Conservation (phyloP, 805 yeast genomes). For the Lipomyces orientalis region DNA sequence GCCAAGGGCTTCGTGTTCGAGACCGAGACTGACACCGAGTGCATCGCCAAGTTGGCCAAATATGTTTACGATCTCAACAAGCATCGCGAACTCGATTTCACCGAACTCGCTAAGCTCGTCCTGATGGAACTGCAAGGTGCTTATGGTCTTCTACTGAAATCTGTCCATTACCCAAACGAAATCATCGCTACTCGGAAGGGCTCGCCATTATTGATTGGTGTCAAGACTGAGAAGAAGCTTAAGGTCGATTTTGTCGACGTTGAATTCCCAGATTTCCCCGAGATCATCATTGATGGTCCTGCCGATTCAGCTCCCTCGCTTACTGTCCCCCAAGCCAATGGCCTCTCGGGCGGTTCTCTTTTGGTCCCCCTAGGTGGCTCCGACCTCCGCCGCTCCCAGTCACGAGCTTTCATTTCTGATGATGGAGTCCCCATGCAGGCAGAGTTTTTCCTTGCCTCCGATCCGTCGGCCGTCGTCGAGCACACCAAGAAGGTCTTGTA, state of each 20-base stretch:
- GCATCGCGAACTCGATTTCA: constrained; percentile 69
- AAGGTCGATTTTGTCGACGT: constrained; percentile 98
- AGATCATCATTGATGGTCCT: constrained; percentile 32
- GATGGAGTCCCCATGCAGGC: constrained; percentile 92
- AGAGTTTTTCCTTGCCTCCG: constrained; percentile 94
- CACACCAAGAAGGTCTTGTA: constrained; percentile 96
- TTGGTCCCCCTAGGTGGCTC: constrained; percentile 57
- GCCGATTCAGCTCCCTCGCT: background rate
- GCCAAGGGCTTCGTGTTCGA: constrained; percentile 83
- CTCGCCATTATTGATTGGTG: constrained; percentile 96
- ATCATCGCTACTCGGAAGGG: constrained; percentile 97
- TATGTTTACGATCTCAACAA: constrained; percentile 88
- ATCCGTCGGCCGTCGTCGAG: constrained; percentile 94
- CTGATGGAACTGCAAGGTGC: constrained; percentile 95
- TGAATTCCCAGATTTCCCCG: constrained; percentile 73
- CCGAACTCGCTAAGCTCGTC: constrained; percentile 90
- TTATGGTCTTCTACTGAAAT: constrained; percentile 91
- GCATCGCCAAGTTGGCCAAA: constrained; percentile 93
- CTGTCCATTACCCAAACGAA: constrained; percentile 92
- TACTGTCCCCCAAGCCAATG: constrained; percentile 34
- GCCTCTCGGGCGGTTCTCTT: constrained; percentile 35
- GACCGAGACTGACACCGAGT: constrained; percentile 96
- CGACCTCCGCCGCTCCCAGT: constrained; percentile 84
- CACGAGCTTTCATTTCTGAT: constrained; percentile 95
- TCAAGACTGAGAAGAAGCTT: constrained; percentile 90